Conservation (phyloP, 73 alveolate species). For the Tetrahymena elliotti region DNA sequence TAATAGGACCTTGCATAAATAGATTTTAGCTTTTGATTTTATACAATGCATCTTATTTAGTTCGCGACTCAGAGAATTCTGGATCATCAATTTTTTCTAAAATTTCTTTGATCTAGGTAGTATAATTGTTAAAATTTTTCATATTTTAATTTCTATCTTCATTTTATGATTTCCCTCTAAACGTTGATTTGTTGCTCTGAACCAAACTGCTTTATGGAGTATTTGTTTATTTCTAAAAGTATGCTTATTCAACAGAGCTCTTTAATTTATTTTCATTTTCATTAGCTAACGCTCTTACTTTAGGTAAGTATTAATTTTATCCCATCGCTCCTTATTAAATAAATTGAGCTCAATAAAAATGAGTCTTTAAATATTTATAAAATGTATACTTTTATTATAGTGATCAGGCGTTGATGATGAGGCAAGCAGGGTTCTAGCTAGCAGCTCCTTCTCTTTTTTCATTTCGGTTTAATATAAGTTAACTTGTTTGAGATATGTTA, state of each 20-base stretch:
- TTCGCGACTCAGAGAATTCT: background rate
- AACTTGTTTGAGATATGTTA: background rate
- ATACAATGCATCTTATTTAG: background rate
- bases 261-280: background rate
- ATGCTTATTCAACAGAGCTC: background rate
- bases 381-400: background rate
- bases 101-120: background rate
- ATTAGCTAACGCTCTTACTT: background rate
- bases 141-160: background rate
- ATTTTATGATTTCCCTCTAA: background rate
- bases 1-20: background rate
- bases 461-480: background rate
- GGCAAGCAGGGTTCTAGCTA: background rate
- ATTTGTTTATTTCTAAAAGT: background rate
- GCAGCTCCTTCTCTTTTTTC: background rate
- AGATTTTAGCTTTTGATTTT: background rate
- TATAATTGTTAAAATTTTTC: background rate
- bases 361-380: background rate
- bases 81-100: background rate
- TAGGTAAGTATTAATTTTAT: background rate
- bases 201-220: background rate
- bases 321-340: too few relatives aligned
- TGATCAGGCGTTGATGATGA: background rate
- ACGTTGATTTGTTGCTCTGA: background rate
- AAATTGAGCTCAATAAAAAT: too few relatives aligned